Evolutionary conservation across 2,329 filamentous ascomycete species (phyloP), one percentile per base, ranked within the genome.

Genomic region (Pseudonectria foliicola): DNA sequence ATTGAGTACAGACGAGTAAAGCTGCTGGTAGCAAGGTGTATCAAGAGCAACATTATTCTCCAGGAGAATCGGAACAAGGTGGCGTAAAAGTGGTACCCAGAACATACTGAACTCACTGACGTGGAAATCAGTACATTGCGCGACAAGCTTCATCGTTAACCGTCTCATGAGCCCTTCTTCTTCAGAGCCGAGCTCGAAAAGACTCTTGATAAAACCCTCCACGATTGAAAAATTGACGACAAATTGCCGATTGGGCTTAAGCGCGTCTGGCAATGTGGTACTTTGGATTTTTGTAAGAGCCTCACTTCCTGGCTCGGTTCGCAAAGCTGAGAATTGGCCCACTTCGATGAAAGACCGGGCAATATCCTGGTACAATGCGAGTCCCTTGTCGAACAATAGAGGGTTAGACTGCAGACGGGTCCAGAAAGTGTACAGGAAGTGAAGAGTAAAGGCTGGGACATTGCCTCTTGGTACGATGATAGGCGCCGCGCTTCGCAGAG

Each of bases 21-120:
- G 37, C 7, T 42, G 14, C 13, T 45, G 49, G 38, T 52, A 59
- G 10, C 13, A 32, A 7, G 41, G 37, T 0, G 34, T 35, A 10
- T 35, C 30, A 5, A 54, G 34, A 0, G 43, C 24, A 3, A 44
- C 32, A 2, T 33, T 13, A 4, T 35, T 27, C 11, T 33, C 28
- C 6, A 37, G 31, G 16, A 56, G 37, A 4, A 39, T 5, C 6
- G 13, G 4, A 0, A 51, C 14, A 4, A 60, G 37, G 4, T 31
- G 29, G 12, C 31, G 45, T 3, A 62, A 37, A 8, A 60, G 46
- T 2, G 55, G 56, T 3, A 61, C 28, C 59, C 59, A 62, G 2
- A 59, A 25, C 2, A 3, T 10, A 3, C 42, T 25, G 11, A 57
- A 49, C 10, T 50, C 50, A 3, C 21, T 2, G 3, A 6, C 6